phyloP scores from a whole-genome alignment of 2,329 filamentous ascomycete species.

The Delphinella strobiligena region DNA sequence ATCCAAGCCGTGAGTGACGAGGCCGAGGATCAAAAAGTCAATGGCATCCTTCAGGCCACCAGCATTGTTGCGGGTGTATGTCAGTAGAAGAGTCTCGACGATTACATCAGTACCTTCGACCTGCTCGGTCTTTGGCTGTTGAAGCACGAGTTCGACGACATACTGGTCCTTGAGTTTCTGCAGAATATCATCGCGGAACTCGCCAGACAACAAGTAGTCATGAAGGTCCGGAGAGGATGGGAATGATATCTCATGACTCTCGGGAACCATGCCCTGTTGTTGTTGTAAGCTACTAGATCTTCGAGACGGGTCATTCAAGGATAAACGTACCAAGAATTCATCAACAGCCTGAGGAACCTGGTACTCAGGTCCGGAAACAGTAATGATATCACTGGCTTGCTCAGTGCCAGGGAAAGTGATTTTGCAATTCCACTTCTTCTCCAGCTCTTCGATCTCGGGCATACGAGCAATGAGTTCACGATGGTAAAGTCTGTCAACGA shows the following conservation, averaged over 20 bases:
- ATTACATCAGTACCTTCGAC: conserved; percentile 26
- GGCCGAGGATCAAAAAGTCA: conserved; percentile 77
- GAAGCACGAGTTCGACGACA: conserved; percentile 73
- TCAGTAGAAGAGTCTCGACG: conserved; percentile 36
- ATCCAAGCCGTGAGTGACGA: conserved; percentile 84
- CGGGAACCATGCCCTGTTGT: conserved; percentile 87
- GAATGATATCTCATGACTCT: conserved; percentile 84
- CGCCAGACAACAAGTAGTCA: conserved; percentile 67
- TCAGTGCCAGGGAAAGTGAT: conserved; percentile 97
- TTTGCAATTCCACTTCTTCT: conserved; percentile 99
- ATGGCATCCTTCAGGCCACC: conserved; percentile 92
- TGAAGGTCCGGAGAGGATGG: conserved; percentile 63
- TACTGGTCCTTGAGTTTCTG: conserved; percentile 83
- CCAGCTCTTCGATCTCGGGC: conserved; percentile 79
- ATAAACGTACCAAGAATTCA: conserved; percentile 80
- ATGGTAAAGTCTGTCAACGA: conserved; percentile 89
- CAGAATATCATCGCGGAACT: conserved; percentile 69
- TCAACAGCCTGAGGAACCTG: conserved; percentile 96
- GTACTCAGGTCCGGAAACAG: conserved; percentile 92
- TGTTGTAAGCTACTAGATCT: conserved; percentile 18
- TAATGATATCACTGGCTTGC: conserved; percentile 90
- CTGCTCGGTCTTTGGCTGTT: conserved; percentile 34
- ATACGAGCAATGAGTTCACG: conserved; percentile 84
- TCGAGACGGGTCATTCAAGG: conserved; percentile 13
- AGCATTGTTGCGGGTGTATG: conserved; percentile 91